Base-by-base conservation (phyloP, 208 protist species). In the Vickermania spadyakhi region DNA sequence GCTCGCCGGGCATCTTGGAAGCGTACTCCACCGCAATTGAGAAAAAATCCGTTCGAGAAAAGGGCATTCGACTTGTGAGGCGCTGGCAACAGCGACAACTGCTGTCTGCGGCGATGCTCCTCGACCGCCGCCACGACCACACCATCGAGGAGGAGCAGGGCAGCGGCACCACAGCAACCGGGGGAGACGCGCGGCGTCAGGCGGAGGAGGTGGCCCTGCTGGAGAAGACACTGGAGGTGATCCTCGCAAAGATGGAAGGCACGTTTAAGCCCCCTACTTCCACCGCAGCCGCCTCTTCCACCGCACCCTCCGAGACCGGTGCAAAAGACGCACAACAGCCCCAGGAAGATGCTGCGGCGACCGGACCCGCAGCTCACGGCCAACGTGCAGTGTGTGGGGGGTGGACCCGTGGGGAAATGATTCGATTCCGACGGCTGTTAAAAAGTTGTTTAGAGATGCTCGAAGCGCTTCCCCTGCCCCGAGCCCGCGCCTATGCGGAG, bases 81-180 rank as follows among this genome's bases (percentile, higher is more conserved):
- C 81, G 86, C 23, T 93, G 86, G 86, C 64, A 66, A 42, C 56
- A 61, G 45, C 79, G 77, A 7, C 55, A 65, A 52, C 62, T 75
- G 1, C 29, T 93, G 21, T 22, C 58, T 1, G 56, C 54, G 18
- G 30, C 63, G 3, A 21, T 74, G 5, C 70, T 62, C 1, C 58
- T 73, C 26, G 52, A 54, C 23, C 51, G 85, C 30, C n/a, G n/a
- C n/a, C n/a, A n/a, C n/a, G n/a, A n/a, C n/a, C n/a, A n/a, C n/a
- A n/a, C n/a, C n/a, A n/a, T n/a, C n/a, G n/a, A n/a, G n/a, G n/a
- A n/a, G n/a, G n/a, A n/a, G n/a, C n/a, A n/a, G n/a, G n/a, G n/a
- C n/a, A 5, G 81, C n/a, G 42, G 14, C 1, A 41, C 68, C 11
- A 77, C 84, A 27, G 77, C 67, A 45, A 31, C 49, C 29, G 56